Conservation (phyloP, 768 basidiomycete genomes). For the Tricholoma matsutake region DNA sequence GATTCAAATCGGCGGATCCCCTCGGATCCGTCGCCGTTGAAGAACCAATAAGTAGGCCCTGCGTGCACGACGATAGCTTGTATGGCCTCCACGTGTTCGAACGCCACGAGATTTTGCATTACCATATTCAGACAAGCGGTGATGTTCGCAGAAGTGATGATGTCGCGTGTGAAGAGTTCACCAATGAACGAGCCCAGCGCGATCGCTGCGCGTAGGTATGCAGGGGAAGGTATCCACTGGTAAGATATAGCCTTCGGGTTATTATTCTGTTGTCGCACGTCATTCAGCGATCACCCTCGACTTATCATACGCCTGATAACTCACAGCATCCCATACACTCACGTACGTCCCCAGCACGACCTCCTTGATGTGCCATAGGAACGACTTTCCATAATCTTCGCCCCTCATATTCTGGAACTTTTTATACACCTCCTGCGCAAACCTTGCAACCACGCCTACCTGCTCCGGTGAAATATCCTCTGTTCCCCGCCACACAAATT, state of each 20-base stretch:
- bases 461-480: slow-evolving; percentile 9
- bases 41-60: slow-evolving; percentile 15
- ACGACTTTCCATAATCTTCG: slow-evolving; percentile 9
- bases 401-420: slow-evolving; percentile 12
- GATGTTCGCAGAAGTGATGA: slow-evolving; percentile 13
- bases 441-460: slow-evolving; percentile 5
- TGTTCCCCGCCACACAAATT: slow-evolving; percentile 13
- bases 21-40: slow-evolving; percentile 10
- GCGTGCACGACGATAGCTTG: slow-evolving; percentile 11
- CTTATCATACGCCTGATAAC: neutral
- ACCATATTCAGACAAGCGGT: slow-evolving; percentile 11
- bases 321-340: slow-evolving; percentile 21
- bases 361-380: slow-evolving; percentile 18
- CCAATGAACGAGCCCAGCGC: slow-evolving; percentile 13
- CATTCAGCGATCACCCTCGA: neutral
- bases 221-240: neutral
- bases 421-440: slow-evolving; percentile 9
- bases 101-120: slow-evolving; percentile 14
- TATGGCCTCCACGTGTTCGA: slow-evolving; percentile 17
- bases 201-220: slow-evolving; percentile 5
- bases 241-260: slow-evolving; percentile 16
- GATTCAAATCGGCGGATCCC: neutral
- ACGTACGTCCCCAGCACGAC: slow-evolving; percentile 14
- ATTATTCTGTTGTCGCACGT: slow-evolving; percentile 3
- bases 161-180: slow-evolving; percentile 8